Evolutionary conservation across 805 yeast genomes (phyloP), one percentile per base, ranked within the genome.

Genomic region (Brettanomyces bruxellensis): DNA sequence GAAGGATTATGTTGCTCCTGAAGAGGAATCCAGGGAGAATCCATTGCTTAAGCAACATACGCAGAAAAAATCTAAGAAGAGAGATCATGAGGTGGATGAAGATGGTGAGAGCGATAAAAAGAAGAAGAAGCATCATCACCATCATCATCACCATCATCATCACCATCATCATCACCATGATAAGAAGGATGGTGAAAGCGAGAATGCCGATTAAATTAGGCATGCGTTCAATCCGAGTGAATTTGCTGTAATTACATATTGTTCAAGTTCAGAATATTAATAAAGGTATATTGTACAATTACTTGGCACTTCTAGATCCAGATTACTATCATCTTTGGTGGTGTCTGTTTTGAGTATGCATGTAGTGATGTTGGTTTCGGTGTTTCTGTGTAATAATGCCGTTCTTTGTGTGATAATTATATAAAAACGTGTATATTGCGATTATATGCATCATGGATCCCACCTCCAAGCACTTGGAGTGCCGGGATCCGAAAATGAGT

Each of bases 1-100:
- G 18, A 79, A 85, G 68, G 93, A 83, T 52, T 91, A 78, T 58
- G 78, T 78, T 48, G 95, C 97, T 13, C 98, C 98, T 12, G 81
- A 78, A 57, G 98, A 91, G 67, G 67, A 61, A 9, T 48, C 51
- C 24, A 60, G 68, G 51, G 68, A 62, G 46, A 66, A 66, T 49
- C 66, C 64, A 9, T 46, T 66, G n/a, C 43, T 65, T 28, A 60
- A 58, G 49, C 57, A 59, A 46, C 55, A 56, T 46, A 60, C 51
- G 53, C 58, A 42, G 55, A 55, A 45, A 56, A 59, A 22, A 58
- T 58, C 40, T 57, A 62, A 45, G 59, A 57, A 60, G 40, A 28
- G 32, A 28, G 11, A 9, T 9, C 32, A 28, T 28, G 32, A 9
- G 32, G 11, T 7, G 32, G 32, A 28, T 28, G 32, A 28, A 9